Evolutionary conservation across 1,284 basidiomycete species (phyloP), one percentile per base, ranked within the genome.

Genomic region (Wallemia ichthyophaga): DNA sequence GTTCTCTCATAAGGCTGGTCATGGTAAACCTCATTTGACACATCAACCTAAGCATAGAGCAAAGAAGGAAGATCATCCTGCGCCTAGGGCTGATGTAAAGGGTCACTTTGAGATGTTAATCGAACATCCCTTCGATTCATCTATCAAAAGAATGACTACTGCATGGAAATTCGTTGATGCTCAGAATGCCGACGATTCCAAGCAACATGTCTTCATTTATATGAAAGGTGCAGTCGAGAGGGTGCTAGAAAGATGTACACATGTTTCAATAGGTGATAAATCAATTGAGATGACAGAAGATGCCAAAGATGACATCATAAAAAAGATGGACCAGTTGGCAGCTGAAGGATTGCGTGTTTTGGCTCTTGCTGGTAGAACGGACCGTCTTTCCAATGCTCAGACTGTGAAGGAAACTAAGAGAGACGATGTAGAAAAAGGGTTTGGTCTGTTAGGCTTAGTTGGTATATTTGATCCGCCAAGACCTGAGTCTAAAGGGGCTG

Each of bases 391-490:
- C 21, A 59, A 62, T 23, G 56, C 37, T 0, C 61, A 64, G 25
- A 48, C 63, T 28, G 61, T 71, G 61, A 65, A 65, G 57, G 61
- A 57, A 1, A 65, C 69, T 60, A 61, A 65, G 17, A 71, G 79
- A 26, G 75, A 75, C 56, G 73, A 75, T 1, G 74, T 79, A 15
- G 81, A 83, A 68, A 66, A 70, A 23, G 73, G 73, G 25, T 76
- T 81, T 65, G 71, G 70, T 3, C 78, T 84, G 69, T 69, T 78
- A 7, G 80, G 77, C 9, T 71, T 82, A 1, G 77, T 74, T 13
- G 81, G 80, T 59, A 78, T 83, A 60, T 79, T 2, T 64, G 81
- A 83, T 65, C 81, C 81, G 17, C 81, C 81, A n/a, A 73, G 81
- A 33, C 76, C 76, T 13, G 79, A 82, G 65, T 77, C 77, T 1